Evolutionary conservation across 805 yeast species (phyloP).

Genomic region (Wickerhamiella australiensis): DNA sequence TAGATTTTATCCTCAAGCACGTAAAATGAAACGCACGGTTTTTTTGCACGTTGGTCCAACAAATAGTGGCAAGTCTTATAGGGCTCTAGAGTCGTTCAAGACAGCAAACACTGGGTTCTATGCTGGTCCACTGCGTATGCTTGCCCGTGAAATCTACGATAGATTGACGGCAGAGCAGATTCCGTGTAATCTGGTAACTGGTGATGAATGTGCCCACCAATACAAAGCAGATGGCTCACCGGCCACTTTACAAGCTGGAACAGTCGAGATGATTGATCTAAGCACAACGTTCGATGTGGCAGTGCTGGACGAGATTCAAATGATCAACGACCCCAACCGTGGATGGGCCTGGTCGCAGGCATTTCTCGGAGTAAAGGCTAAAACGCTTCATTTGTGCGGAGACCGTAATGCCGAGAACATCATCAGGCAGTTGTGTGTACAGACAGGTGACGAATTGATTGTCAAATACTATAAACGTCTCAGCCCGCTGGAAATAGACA

Average conservation of each 20-base stretch:
- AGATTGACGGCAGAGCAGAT: slow-evolving; percentile 54
- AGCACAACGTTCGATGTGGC: slow-evolving; percentile 64
- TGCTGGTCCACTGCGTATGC: slow-evolving; percentile 85
- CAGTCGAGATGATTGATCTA: slow-evolving; percentile 85
- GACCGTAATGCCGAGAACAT: slow-evolving; percentile 74
- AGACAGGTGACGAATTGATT: slow-evolving; percentile 73
- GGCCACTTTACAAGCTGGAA: slow-evolving; percentile 74
- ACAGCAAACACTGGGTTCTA: slow-evolving; percentile 64
- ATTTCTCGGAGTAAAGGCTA: slow-evolving; percentile 71
- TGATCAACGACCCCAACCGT: slow-evolving; percentile 67
- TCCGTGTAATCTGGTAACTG: slow-evolving; percentile 77
- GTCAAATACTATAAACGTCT: slow-evolving; percentile 61
- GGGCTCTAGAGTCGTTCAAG: slow-evolving; percentile 59
- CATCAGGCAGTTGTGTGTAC: slow-evolving; percentile 42
- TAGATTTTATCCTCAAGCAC: slow-evolving; percentile 76
- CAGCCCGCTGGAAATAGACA: slow-evolving; percentile 53
- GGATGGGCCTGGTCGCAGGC: slow-evolving; percentile 97
- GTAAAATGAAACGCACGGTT: slow-evolving; percentile 64
- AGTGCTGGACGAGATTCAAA: slow-evolving; percentile 90
- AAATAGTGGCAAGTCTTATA: slow-evolving; percentile 86
- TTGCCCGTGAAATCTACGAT: slow-evolving; percentile 87
- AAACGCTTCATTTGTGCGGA: slow-evolving; percentile 86
- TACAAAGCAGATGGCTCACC: slow-evolving; percentile 50
- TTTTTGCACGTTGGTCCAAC: slow-evolving; percentile 97
- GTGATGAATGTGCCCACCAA: slow-evolving; percentile 81